A percentile compares a stretch with the other conserved stretches of the same genome.
Evolutionary conservation across 208 protist species (phyloP).

Genomic region (Trypanosoma conorhini): DNA sequence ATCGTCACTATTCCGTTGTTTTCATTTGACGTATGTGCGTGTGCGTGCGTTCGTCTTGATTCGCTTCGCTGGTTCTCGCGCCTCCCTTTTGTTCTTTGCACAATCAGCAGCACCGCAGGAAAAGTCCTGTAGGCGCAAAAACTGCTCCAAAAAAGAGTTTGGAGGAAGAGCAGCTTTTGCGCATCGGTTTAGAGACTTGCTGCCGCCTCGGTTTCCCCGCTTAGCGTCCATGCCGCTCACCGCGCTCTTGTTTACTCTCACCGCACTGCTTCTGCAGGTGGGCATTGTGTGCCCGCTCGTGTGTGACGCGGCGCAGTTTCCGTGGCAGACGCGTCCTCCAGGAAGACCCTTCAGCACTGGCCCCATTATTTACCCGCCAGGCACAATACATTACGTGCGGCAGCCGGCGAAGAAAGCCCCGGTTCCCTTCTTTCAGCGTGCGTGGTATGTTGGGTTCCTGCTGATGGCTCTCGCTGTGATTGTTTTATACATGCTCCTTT

Average conservation of each 20-base stretch:
- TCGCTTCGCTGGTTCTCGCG: too few species aligned
- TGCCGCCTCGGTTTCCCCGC: too few species aligned
- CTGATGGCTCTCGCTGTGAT: conserved; percentile 1
- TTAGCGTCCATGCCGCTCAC: background rate
- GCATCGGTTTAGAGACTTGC: too few species aligned
- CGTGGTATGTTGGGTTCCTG: conserved; percentile 5
- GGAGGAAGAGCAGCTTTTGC: too few species aligned
- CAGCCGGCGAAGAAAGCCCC: background rate
- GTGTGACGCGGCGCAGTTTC: background rate
- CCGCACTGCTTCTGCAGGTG: background rate
- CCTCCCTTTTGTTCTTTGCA: too few species aligned
- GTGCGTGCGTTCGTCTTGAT: too few species aligned
- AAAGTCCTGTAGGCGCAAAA: too few species aligned
- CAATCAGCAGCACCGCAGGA: too few species aligned
- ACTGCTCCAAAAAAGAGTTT: too few species aligned
- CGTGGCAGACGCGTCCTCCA: conserved; percentile 1
- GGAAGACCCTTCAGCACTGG: background rate
- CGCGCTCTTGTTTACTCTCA: background rate
- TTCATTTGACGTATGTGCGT: conserved; percentile 4
- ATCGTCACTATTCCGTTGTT: background rate
- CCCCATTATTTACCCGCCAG: conserved; percentile 1
- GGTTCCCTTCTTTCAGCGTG: background rate
- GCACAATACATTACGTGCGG: background rate
- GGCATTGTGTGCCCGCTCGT: background rate
- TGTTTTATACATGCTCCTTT: background rate